Evolutionary conservation across 2,329 filamentous ascomycete genomes (phyloP).

Genomic region (Fusarium nodosum): DNA sequence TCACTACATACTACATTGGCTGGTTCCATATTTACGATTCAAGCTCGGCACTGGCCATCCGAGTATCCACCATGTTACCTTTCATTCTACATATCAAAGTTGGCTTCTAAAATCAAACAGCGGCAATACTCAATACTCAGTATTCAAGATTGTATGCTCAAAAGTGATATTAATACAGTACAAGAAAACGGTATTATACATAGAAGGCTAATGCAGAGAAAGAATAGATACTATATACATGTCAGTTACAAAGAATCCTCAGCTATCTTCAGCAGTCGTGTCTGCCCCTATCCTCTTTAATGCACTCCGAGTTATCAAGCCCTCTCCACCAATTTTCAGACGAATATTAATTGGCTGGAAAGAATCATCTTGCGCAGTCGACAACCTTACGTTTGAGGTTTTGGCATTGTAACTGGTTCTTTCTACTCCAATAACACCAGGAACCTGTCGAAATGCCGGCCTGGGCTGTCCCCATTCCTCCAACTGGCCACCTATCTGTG

Average conservation of each 20-base stretch:
- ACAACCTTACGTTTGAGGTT: not conserved
- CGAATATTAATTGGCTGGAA: not conserved
- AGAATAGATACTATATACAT: not conserved
- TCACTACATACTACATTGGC: not conserved
- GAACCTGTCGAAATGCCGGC: not conserved
- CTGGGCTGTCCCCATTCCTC: slow-evolving; percentile 22
- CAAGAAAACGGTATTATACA: too few species aligned
- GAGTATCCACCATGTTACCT: not conserved
- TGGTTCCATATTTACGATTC: not conserved
- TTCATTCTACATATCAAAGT: not conserved
- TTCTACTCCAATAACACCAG: slow-evolving; percentile 11
- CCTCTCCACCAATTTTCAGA: slow-evolving; percentile 7
- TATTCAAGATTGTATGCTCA: not conserved
- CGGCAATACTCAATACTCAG: not conserved
- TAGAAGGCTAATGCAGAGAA: not conserved
- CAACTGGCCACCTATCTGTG: slow-evolving; percentile 13
- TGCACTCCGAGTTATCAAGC: not conserved
- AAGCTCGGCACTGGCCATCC: not conserved
- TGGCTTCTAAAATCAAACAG: not conserved
- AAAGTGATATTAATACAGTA: not conserved
- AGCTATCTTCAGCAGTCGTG: not conserved
- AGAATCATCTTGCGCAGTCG: not conserved
- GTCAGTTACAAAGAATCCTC: not conserved
- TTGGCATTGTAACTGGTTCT: not conserved
- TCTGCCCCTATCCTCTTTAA: not conserved